Percentiles rank a stretch among this genome's conserved stretches.
Evolutionary conservation across 2,329 filamentous ascomycete genomes (phyloP).

Genomic region (Colletotrichum trifolii): DNA sequence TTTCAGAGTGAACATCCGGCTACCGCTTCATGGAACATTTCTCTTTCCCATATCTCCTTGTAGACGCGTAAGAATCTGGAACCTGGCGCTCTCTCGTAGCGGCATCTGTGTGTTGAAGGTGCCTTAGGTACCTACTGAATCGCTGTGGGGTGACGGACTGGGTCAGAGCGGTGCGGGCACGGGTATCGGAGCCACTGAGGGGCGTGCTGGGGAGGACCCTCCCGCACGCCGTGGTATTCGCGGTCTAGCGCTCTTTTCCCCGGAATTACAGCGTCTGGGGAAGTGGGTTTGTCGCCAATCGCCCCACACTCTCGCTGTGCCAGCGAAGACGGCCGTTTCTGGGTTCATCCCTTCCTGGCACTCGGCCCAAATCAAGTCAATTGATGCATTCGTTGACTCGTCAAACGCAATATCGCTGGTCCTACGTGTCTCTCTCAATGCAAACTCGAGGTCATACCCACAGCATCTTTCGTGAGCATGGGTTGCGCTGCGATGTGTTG

Average conservation of each 20-base stretch:
- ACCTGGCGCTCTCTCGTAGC: no score
- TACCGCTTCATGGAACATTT: no score
- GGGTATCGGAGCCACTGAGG: conserved; percentile 35
- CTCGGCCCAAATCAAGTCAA: conserved; percentile 4
- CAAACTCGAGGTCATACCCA: no score
- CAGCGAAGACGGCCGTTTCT: neutral
- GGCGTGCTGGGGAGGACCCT: conserved; percentile 3
- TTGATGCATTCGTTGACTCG: no score
- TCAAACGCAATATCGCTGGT: no score
- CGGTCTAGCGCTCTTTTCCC: conserved; percentile 35
- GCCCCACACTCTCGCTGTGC: conserved; percentile 21
- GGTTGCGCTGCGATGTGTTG: neutral
- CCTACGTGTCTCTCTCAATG: no score
- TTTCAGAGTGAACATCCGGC: no score
- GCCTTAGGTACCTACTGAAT: no score
- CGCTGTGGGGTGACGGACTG: neutral
- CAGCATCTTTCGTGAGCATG: no score
- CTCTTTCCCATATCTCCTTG: no score
- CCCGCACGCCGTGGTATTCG: neutral
- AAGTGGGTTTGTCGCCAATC: conserved; percentile 32
- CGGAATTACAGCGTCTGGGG: conserved; percentile 38
- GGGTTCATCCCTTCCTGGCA: neutral
- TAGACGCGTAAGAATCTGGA: no score
- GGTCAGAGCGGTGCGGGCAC: conserved; percentile 13
- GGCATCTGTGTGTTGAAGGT: neutral